A percentile compares a stretch with the other conserved stretches of the same genome.
Conservation (phyloP, 2,329 filamentous ascomycete species). For the Spiromastix sp. region DNA sequence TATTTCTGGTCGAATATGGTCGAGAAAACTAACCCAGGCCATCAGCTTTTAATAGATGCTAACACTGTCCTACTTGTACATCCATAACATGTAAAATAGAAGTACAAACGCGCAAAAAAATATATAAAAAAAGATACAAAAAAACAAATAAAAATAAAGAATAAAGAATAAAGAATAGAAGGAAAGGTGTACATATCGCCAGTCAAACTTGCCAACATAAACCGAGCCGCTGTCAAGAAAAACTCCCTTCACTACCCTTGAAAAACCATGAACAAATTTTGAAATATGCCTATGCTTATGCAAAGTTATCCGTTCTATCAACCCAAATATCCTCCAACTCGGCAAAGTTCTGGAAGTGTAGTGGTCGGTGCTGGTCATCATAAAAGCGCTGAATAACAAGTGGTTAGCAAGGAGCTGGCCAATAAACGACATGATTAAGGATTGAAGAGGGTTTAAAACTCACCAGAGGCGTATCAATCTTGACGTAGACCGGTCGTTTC, state of each 20-base stretch:
- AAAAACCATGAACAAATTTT: too few species aligned
- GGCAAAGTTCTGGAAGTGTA: slow-evolving; percentile 96
- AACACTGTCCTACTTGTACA: too few species aligned
- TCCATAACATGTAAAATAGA: too few species aligned
- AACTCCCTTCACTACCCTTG: too few species aligned
- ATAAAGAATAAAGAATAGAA: slow-evolving; percentile 9
- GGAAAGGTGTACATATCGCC: too few species aligned
- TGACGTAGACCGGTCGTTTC: slow-evolving; percentile 84
- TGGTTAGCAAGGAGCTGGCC: slow-evolving; percentile 5
- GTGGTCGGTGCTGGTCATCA: slow-evolving; percentile 77
- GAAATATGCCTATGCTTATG: too few species aligned
- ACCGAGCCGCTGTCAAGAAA: too few species aligned
- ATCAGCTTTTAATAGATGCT: too few species aligned
- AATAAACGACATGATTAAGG: background rate
- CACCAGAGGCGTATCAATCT: slow-evolving; percentile 73
- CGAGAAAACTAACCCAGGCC: too few species aligned
- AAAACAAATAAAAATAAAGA: slow-evolving; percentile 8
- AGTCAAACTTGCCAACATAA: too few species aligned
- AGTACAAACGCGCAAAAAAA: slow-evolving; percentile 10
- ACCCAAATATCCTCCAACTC: slow-evolving; percentile 97
- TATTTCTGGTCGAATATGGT: too few species aligned
- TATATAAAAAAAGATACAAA: slow-evolving; percentile 8
- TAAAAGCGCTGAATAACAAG: slow-evolving; percentile 56
- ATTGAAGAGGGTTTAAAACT: slow-evolving; percentile 5
- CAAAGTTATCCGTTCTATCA: slow-evolving; percentile 86